These are phyloP conservation scores for Ilyonectria destructans DNA, from an alignment of 2,329 filamentous ascomycete genomes.

Conservation along the genomic window DNA sequence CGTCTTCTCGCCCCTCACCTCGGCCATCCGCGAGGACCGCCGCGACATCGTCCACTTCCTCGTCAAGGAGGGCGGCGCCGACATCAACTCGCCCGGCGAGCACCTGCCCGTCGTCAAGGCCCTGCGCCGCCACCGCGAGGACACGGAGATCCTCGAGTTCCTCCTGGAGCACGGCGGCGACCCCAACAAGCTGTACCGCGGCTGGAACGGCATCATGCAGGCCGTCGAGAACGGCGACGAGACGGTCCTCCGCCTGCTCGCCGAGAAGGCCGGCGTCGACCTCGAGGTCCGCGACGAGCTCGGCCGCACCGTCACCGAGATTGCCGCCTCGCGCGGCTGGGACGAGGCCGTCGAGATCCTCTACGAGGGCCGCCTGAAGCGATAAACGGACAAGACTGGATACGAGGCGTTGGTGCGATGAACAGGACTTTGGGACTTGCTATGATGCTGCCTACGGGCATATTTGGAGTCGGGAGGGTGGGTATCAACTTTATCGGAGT, in stretches of 20 bases:
- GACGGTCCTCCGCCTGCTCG: conserved; percentile 67
- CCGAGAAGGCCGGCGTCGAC: conserved; percentile 66
- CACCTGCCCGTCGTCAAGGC: conserved; percentile 82
- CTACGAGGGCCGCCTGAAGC: conserved; percentile 38
- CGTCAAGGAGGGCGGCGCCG: conserved; percentile 73
- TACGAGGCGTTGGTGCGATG: conserved; percentile 30
- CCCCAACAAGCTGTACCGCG: conserved; percentile 78
- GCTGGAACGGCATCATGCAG: conserved; percentile 78
- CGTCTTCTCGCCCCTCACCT: conserved; percentile 80
- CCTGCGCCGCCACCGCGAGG: conserved; percentile 70
- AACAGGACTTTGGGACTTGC: conserved; percentile 34
- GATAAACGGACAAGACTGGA: conserved; percentile 17
- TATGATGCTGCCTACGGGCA: conserved; percentile 29
- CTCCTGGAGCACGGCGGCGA: conserved; percentile 76
- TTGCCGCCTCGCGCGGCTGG: conserved; percentile 73
- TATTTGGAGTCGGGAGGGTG: conserved; percentile 38
- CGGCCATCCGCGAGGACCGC: conserved; percentile 75
- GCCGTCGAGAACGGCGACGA: conserved; percentile 76
- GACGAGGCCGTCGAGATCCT: conserved; percentile 70
- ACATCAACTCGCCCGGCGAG: conserved; percentile 79
- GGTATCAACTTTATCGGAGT: conserved; percentile 36
- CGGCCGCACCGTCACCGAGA: conserved; percentile 69
- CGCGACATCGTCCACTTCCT: conserved; percentile 75
- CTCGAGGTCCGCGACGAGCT: conserved; percentile 69
- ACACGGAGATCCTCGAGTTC: conserved; percentile 75